Evolutionary conservation across 768 basidiomycete genomes (phyloP).

Genomic region (Leccinellum rugosiceps): DNA sequence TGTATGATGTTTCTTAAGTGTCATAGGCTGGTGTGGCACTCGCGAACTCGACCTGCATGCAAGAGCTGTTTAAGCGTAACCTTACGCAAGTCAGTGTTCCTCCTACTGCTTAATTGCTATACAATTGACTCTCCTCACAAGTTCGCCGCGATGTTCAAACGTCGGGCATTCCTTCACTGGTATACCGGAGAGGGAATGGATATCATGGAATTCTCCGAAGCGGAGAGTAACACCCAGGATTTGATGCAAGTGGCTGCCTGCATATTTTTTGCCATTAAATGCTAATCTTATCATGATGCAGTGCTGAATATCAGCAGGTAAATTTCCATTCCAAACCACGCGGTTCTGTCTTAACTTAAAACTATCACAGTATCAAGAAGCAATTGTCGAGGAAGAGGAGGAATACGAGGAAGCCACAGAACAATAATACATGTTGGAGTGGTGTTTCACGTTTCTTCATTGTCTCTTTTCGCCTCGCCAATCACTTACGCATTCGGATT

Average conservation of each 20-base stretch:
- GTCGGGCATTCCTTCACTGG: slow-evolving; percentile 87
- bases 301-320: slow-evolving; percentile 89
- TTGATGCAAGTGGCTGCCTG: slow-evolving; percentile 59
- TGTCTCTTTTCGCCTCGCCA: background rate
- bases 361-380: slow-evolving; percentile 56
- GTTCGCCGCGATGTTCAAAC: slow-evolving; percentile 81
- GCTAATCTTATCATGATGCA: slow-evolving; percentile 27
- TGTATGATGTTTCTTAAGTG: slow-evolving; percentile 9
- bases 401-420: slow-evolving; percentile 31
- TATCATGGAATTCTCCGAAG: slow-evolving; percentile 75
- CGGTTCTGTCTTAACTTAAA: background rate
- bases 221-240: slow-evolving; percentile 79
- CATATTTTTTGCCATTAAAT: background rate
- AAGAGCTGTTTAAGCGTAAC: slow-evolving; percentile 81
- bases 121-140: slow-evolving; percentile 26
- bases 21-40: slow-evolving; percentile 64
- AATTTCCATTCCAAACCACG: background rate
- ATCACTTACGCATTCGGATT: slow-evolving; percentile 2
- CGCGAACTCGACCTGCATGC: slow-evolving; percentile 78
- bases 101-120: background rate
- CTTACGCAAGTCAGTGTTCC: slow-evolving; percentile 47
- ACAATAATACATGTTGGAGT: slow-evolving; percentile 24
- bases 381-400: slow-evolving; percentile 42
- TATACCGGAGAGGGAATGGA: slow-evolving; percentile 94
- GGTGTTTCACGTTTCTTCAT: background rate